Percentiles rank a stretch among this genome's conserved stretches.
phyloP scores from a whole-genome alignment of 2,329 filamentous ascomycete species.

The Cadophora gregata region DNA sequence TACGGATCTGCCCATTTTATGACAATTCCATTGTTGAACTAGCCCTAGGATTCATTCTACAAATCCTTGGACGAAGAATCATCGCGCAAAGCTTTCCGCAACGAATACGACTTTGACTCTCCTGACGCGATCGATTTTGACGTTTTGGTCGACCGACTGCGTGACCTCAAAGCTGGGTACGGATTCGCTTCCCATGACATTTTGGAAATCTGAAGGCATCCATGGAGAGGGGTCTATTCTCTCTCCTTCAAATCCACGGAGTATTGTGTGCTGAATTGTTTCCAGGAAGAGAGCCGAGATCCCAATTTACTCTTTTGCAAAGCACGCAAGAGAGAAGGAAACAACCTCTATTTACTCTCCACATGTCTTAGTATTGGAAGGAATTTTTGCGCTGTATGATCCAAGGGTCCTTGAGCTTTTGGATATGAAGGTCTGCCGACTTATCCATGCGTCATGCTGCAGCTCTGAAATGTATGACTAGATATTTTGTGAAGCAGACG shows the following conservation, averaged over 20 bases:
- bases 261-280: slow-evolving; percentile 3
- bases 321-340: slow-evolving; percentile 79
- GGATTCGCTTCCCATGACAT: slow-evolving; percentile 12
- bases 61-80: slow-evolving; percentile 83
- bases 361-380: slow-evolving; percentile 92
- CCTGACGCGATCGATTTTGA: slow-evolving; percentile 97
- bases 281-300: slow-evolving; percentile 84
- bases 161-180: slow-evolving; percentile 91
- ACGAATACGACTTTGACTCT: slow-evolving; percentile 96
- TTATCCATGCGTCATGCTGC: background rate
- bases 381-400: slow-evolving; percentile 94
- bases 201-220: background rate
- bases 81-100: slow-evolving; percentile 80
- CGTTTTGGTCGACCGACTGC: slow-evolving; percentile 76
- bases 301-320: slow-evolving; percentile 92
- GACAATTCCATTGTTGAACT: slow-evolving; percentile 4
- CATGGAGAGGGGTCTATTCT: background rate
- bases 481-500: slow-evolving; percentile 97
- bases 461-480: slow-evolving; percentile 39
- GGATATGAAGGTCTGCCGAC: slow-evolving; percentile 77
- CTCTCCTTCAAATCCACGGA: background rate
- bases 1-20: slow-evolving; percentile 48
- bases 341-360: slow-evolving; percentile 95
- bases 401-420: slow-evolving; percentile 82
- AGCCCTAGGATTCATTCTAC: slow-evolving; percentile 90